Conservation (phyloP, 768 basidiomycete genomes). For the Boletellus ananiceps region DNA sequence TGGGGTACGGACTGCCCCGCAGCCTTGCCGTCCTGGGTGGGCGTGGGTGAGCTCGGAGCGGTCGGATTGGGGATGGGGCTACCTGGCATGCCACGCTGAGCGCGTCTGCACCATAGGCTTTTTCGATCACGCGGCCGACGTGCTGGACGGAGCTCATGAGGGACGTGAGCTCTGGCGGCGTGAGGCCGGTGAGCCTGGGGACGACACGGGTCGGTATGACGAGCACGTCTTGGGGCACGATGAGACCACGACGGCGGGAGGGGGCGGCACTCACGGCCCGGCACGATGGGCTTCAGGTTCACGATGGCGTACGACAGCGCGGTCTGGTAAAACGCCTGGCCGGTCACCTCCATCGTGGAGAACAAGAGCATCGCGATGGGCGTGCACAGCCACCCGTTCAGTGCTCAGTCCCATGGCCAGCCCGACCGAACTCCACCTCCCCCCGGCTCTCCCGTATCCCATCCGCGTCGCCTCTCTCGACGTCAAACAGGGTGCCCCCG, state of each 20-base stretch:
- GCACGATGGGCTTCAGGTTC: conserved; percentile 91
- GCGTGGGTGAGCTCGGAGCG: conserved; percentile 2
- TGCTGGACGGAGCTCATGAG: conserved; percentile 76
- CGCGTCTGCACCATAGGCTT: conserved; percentile 74
- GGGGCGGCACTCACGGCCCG: conserved; percentile 70
- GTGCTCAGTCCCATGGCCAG: conserved; percentile 39
- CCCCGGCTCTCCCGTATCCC: conserved; percentile 78
- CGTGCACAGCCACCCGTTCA: conserved; percentile 20
- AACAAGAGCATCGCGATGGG: conserved; percentile 47
- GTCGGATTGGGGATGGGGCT: conserved; percentile 6
- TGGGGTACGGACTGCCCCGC: conserved; percentile 74
- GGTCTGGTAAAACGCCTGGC: conserved; percentile 69
- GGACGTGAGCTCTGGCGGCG: conserved; percentile 66
- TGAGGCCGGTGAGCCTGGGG: conserved; percentile 51
- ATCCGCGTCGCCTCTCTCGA: conserved; percentile 75
- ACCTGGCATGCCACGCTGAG: conserved; percentile 92
- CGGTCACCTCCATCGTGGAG: conserved; percentile 75
- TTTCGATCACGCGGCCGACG: conserved; percentile 77
- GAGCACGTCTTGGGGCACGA: conserved; percentile 47
- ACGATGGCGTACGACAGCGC: conserved; percentile 79
- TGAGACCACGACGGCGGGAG: conserved; percentile 1
- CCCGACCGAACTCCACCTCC: conserved; percentile 73
- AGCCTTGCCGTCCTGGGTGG: conserved; percentile 73
- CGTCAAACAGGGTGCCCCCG: conserved; percentile 36
- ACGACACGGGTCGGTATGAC: conserved; percentile 55